Base-by-base conservation (phyloP, 73 alveolate species). In the Tetrahymena elliotti region DNA sequence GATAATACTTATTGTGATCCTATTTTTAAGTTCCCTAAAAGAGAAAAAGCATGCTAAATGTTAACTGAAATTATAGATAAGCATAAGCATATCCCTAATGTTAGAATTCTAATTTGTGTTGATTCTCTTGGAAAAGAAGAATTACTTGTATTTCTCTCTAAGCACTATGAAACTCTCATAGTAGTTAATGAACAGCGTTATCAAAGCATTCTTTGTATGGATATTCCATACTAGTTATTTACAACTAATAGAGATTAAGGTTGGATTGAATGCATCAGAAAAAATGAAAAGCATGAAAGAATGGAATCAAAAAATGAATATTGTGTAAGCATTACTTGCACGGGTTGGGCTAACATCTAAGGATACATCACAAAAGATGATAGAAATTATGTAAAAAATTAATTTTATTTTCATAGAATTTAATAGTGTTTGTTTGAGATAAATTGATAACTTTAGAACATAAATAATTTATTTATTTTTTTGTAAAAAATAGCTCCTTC, bases 1-100 rank as follows among this genome's bases (percentile, higher is more conserved):
- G 96, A 94, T 94, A 94, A 94, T 33, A 94, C 96, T 16, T 94
- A 94, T 35, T 94, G 96, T 88, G 96, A 94, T 52, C 96, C 96
- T 20, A 94, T 94, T 33, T 94, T 94, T 53, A 84, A 94, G 93
- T 94, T 94, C 34, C 96, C 96, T 0, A 88, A 94, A 53, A 94
- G 96, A 94, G 96, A 94, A 84, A 94, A 94, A 52, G 96, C 96
- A 41, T 94, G 93, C 93, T 40, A 88, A 10, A 94, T 94, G 96
- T 13, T 94, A 6, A 47, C 93, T 38, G 96, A 94, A 35, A 94
- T 94, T 36, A 94, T 94, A 84, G 96, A 94, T 36, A 94, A 94
- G 33, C 93, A 84, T 34, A 84, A 84, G 33, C 16, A 84, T 84
- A 39, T 84, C 53, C 93, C 92, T n/a, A 53, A 94, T 94, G 37